These are phyloP conservation scores for Paraphysoderma sedebokerense DNA, from an alignment of 371 early-diverging fungal genomes.

Conservation along the genomic window DNA sequence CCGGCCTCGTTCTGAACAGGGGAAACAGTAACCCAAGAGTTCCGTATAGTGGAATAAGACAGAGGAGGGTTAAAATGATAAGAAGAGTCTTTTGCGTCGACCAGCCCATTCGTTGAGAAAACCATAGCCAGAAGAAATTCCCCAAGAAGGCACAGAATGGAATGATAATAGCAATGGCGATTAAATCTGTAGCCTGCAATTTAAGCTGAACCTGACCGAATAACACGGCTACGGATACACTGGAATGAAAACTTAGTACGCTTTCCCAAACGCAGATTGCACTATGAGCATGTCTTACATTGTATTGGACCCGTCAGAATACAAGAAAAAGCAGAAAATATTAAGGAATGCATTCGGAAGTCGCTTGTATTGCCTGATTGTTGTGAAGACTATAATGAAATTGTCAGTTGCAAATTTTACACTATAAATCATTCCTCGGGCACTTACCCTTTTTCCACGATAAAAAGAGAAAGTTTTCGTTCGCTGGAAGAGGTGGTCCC, in stretches of 20 bases:
- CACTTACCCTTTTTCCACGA: too few relatives aligned
- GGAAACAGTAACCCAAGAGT: slow-evolving; percentile 30
- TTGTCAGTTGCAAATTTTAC: too few relatives aligned
- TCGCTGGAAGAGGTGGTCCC: slow-evolving; percentile 31
- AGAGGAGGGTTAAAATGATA: slow-evolving; percentile 8
- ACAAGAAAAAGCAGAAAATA: too few relatives aligned
- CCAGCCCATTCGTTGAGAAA: slow-evolving; percentile 16
- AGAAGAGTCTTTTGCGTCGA: slow-evolving; percentile 12
- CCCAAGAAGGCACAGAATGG: slow-evolving; percentile 29
- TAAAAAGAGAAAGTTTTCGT: slow-evolving; percentile 20
- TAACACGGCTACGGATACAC: slow-evolving; percentile 18
- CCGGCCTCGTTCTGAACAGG: slow-evolving; percentile 22
- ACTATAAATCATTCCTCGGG: too few relatives aligned
- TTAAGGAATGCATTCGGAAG: too few relatives aligned
- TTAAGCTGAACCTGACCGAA: slow-evolving; percentile 24
- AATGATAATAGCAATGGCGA: slow-evolving; percentile 19
- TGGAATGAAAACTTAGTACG: slow-evolving; percentile 13
- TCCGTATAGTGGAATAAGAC: slow-evolving; percentile 30
- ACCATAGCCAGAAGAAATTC: slow-evolving; percentile 24
- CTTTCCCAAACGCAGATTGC: too few relatives aligned
- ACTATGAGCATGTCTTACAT: too few relatives aligned
- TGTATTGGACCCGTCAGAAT: too few relatives aligned
- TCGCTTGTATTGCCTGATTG: too few relatives aligned
- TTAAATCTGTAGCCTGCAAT: slow-evolving; percentile 11
- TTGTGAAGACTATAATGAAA: too few relatives aligned